Conservation (phyloP, 192 early-diverging fungal species). For the Physocladia obscura region DNA sequence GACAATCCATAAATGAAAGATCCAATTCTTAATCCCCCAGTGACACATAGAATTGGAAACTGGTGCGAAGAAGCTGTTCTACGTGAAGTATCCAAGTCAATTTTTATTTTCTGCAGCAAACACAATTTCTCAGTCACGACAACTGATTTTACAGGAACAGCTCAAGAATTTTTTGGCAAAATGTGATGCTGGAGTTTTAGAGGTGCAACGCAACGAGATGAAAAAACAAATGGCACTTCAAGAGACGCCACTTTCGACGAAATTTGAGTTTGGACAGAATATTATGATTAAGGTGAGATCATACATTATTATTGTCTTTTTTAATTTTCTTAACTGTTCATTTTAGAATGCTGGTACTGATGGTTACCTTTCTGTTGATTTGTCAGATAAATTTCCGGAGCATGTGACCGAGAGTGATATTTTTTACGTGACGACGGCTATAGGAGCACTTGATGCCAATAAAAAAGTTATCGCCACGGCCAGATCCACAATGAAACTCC, state of each 20-base stretch:
- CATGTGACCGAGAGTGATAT: constrained; percentile 14
- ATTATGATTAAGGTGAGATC: constrained; percentile 38
- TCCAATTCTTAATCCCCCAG: not conserved
- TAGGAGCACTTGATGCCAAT: not conserved
- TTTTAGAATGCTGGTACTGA: constrained; percentile 33
- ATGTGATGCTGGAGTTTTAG: constrained; percentile 24
- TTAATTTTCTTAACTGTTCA: not conserved
- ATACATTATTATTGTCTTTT: not conserved
- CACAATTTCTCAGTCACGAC: not conserved
- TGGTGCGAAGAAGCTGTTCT: constrained; percentile 49
- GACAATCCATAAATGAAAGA: no score
- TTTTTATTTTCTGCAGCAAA: not conserved
- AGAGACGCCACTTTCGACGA: constrained; percentile 1
- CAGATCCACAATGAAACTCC: constrained; percentile 24
- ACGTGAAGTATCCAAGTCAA: constrained; percentile 40
- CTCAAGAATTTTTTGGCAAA: constrained; percentile 36
- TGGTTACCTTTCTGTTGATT: constrained; percentile 30
- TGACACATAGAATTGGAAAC: constrained; percentile 39
- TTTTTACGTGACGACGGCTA: constrained; percentile 32
- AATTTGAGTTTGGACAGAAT: constrained; percentile 28
- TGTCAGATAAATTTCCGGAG: constrained; percentile 33
- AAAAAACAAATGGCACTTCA: constrained; percentile 24
- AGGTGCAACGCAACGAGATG: constrained; percentile 18
- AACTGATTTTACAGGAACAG: constrained; percentile 20
- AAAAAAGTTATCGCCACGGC: constrained; percentile 2